Evolutionary conservation across 768 basidiomycete genomes (phyloP).

Genomic region (Exidia glandulosa): DNA sequence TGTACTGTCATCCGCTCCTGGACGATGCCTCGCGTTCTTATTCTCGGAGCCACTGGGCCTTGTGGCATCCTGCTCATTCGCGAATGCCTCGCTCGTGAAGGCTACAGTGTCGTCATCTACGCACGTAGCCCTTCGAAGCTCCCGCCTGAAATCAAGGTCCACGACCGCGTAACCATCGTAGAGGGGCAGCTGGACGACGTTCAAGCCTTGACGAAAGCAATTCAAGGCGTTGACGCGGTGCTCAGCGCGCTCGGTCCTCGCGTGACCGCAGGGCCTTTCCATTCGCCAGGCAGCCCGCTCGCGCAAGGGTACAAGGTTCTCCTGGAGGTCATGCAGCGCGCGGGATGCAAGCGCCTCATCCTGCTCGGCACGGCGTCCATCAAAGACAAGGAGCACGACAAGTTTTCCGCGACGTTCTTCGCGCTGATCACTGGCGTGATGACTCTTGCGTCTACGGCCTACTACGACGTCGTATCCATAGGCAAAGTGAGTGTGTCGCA

Average conservation of each 20-base stretch:
- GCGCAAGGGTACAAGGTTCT: conserved; percentile 47
- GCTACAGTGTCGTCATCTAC: conserved; percentile 44
- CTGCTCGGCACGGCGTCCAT: conserved; percentile 59
- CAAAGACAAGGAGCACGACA: conserved; percentile 38
- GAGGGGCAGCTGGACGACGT: conserved; percentile 47
- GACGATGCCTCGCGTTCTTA: conserved; percentile 32
- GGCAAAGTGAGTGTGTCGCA: not conserved
- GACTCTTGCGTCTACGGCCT: conserved; percentile 42
- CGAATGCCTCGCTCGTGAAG: conserved; percentile 32
- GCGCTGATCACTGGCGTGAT: conserved; percentile 28
- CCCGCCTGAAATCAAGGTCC: conserved; percentile 34
- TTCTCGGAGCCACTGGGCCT: conserved; percentile 64
- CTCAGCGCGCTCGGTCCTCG: conserved; percentile 55
- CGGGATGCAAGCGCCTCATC: conserved; percentile 46
- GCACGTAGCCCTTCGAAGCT: conserved; percentile 57
- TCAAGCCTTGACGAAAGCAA: conserved; percentile 36
- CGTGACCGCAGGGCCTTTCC: conserved; percentile 20
- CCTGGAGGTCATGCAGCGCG: conserved; percentile 44
- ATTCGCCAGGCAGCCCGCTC: conserved; percentile 43
- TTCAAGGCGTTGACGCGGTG: conserved; percentile 49
- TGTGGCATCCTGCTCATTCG: conserved; percentile 46
- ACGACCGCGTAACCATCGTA: conserved; percentile 36
- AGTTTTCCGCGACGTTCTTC: conserved; percentile 35
- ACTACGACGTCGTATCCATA: conserved; percentile 17
- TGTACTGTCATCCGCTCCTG: not conserved